Evolutionary conservation across 768 basidiomycete species (phyloP), one percentile per base, ranked within the genome.

Genomic region (Rubroboletus satanas): DNA sequence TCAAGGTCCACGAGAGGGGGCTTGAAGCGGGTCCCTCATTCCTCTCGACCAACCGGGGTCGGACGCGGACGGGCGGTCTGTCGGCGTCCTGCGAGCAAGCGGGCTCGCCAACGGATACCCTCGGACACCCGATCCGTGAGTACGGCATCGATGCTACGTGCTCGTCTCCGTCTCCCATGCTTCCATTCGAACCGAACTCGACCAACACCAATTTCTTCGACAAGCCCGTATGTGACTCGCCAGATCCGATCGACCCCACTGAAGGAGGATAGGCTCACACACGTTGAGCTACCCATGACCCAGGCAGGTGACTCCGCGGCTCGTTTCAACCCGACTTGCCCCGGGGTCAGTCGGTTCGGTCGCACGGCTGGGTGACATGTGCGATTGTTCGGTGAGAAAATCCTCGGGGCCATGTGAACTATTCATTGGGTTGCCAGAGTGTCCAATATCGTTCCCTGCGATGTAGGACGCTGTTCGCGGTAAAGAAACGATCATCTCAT

Each of bases 141-240:
- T 29, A 43, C 35, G 43, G 4, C n/a, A 4, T n/a, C 12, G 26
- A 23, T 4, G 21, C 21, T 26, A 21, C 31, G 6, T 23, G 29
- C 39, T 54, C 46, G 23, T 33, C 48, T 17, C 29, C n/a, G 11
- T 9, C 50, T 15, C 33, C 26, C 6, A 7, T 42, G 21, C 43
- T 45, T 10, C 17, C 41, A 7, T 38, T 54, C 7, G 59, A 64
- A 42, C 21, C 36, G 39, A 21, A 21, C 52, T 23, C 23, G 26
- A 52, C 32, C 50, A 37, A 7, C 11, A 52, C 32, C 50, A 37
- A 7, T 9, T 55, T 46, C 29, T 55, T 63, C 14, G 52, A 45
- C 49, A 36, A 45, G 33, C 54, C 62, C 0, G 12, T 61, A 4
- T 68, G 65, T n/a, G 66, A 68, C 14, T 66, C 65, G 4, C 65